Evolutionary conservation across 2,329 filamentous ascomycete genomes (phyloP), one percentile per base, ranked within the genome.

Genomic region (Ophiocordyceps camponoti-leonardi): DNA sequence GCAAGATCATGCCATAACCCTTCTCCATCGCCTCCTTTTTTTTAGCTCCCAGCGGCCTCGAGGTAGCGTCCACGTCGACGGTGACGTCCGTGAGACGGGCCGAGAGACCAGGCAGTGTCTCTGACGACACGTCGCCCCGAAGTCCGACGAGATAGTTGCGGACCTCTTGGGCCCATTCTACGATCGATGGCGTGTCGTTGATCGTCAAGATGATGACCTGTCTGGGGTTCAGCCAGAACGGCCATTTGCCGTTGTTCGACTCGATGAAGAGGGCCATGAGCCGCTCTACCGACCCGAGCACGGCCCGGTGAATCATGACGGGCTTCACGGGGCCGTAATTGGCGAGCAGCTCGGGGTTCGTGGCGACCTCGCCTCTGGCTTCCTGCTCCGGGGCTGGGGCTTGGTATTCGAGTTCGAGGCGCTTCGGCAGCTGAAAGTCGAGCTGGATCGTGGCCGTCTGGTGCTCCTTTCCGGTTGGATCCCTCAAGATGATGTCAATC

Each of bases 381-480:
- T 83, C 78, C 18, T 72, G 58, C 50, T 80, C 77, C 0, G 80
- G 77, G 0, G 78, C 77, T 0, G 81, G 79, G 1, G 79, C 79
- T 55, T 77, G 69, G 56, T 94, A 94, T 54, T 80, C 73, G 33
- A 94, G 67, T 42, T 76, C 76, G 57, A 94, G 94, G 13, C 86
- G 77, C 57, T 85, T 83, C 1, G 86, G 86, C 2, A 94, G 70
- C 61, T 94, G 87, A 59, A 94, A 93, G 59, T 94, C 86, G 26
- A 94, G 74, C 65, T 94, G 86, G 44, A 94, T 81, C 0, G 86
- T 93, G 3, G 86, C 87, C 3, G 87, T 85, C 58, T 94, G 86
- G 57, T 93, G 86, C 55, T 87, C 83, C 57, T 90, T 93, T 8
- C 84, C 85, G 55, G 85, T 75, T 1, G 81, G 80, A 57, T 93